These are phyloP conservation scores for Camellia oleifera DNA, from an alignment of 179 eudicot genomes.

Conservation along the genomic window DNA sequence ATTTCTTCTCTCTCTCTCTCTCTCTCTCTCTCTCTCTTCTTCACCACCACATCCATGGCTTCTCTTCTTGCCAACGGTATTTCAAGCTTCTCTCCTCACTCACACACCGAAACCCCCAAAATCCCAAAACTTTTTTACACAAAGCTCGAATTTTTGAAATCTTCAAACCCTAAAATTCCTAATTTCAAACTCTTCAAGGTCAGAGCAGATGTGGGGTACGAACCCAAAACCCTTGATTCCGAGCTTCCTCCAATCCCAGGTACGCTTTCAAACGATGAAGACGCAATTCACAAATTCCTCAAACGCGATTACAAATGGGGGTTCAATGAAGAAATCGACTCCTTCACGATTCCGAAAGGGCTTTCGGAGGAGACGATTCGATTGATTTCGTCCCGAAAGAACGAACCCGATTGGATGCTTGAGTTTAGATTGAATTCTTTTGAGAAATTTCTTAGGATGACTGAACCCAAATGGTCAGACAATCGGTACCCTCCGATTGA, in stretches of 20 bases:
- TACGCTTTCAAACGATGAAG: slow-evolving; percentile 49
- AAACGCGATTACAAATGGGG: slow-evolving; percentile 86
- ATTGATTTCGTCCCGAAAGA: slow-evolving; percentile 63
- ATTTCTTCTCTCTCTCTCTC: no score
- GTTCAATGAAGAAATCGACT: slow-evolving; percentile 72
- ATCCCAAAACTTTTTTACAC: slow-evolving; percentile 31
- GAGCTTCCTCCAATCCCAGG: slow-evolving; percentile 27
- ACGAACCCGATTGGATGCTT: slow-evolving; percentile 96
- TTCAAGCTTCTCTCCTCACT: slow-evolving; percentile 46
- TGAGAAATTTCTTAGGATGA: slow-evolving; percentile 62
- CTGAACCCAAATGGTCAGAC: slow-evolving; percentile 93
- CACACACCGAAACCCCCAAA: slow-evolving; percentile 30
- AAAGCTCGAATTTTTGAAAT: slow-evolving; percentile 26
- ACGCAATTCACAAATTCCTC: slow-evolving; percentile 74
- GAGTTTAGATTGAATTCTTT: slow-evolving; percentile 73
- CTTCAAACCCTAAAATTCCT: slow-evolving; percentile 21
- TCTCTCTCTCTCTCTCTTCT: neutral
- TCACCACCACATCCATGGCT: slow-evolving; percentile 44
- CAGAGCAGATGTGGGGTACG: slow-evolving; percentile 47
- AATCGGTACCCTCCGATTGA: slow-evolving; percentile 65
- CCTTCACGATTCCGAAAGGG: slow-evolving; percentile 80
- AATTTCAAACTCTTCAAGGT: slow-evolving; percentile 38
- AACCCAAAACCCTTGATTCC: slow-evolving; percentile 34
- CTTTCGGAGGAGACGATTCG: slow-evolving; percentile 70
- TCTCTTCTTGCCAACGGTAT: slow-evolving; percentile 66